phyloP scores from a whole-genome alignment of 2,329 filamentous ascomycete genomes.

The Botryotinia calthae region DNA sequence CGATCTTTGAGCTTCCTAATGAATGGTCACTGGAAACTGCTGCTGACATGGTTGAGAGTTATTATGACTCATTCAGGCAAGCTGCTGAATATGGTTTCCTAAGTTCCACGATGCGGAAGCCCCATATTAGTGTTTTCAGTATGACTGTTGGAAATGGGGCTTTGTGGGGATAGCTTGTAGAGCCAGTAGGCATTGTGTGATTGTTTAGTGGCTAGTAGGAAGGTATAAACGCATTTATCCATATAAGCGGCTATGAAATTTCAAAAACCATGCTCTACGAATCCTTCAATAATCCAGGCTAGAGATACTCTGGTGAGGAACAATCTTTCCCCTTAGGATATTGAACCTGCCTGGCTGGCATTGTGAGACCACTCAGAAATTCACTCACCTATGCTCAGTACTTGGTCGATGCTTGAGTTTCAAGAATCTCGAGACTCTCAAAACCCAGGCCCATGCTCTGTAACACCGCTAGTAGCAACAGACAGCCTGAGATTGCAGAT shows the following conservation, averaged over 20 bases:
- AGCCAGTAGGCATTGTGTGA: background rate
- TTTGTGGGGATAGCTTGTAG: background rate
- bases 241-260: background rate
- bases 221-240: slow-evolving; percentile 2
- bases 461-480: background rate
- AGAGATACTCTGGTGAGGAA: background rate
- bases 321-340: background rate
- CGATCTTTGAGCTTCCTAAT: background rate
- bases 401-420: background rate
- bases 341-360: background rate
- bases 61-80: background rate
- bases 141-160: no score
- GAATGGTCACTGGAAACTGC: background rate
- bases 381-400: background rate
- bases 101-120: background rate
- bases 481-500: background rate
- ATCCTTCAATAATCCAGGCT: background rate
- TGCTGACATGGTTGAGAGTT: background rate
- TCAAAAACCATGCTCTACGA: background rate
- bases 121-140: background rate
- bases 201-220: background rate
- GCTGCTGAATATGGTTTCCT: background rate
- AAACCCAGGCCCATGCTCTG: background rate
- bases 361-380: background rate
- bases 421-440: no score